Base-by-base conservation (phyloP, 176 grass and related monocot species). In the Triticum urartu region DNA sequence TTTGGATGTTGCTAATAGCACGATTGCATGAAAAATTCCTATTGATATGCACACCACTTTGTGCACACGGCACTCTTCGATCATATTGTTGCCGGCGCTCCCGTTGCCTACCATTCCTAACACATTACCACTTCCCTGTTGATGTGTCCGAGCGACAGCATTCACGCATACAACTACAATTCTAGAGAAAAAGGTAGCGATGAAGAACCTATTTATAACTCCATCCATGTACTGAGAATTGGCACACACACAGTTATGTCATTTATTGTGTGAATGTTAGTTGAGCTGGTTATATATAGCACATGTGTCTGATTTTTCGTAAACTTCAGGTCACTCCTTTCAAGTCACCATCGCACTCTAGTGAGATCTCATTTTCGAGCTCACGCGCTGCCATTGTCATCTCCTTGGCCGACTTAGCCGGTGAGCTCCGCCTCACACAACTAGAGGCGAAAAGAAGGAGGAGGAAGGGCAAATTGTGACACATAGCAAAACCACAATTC, bases 11-110 rank as follows among this genome's bases (percentile, higher is more conserved):
- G 21, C 21, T 61, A 61, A n/a, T 61, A 61, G 58, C 20, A 9
- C 6, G 21, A 9, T n/a, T 61, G 7, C 2, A 9, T 61, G 2
- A n/a, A 1, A 9, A n/a, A 3, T 3, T n/a, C 2, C 0, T 0
- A 1, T 8, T n/a, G 58, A n/a, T n/a, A 10, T 61, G 18, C 21
- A 3, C 0, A n/a, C 58, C 58, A n/a, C 58, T 61, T 61, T 61
- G 8, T n/a, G 58, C 58, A 61, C 20, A 61, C 20, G 7, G 1
- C 3, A n/a, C 8, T 9, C 4, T 1, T 61, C 7, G 7, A 61
- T 9, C 0, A 4, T 0, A 61, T 3, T n/a, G 8, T 61, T 0
- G 21, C 7, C 3, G 3, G 20, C 0, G 58, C 58, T 61, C 58
- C 58, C 21, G 1, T 20, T 61, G 58, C 58, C 58, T 21, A 60